A percentile compares a stretch with the other conserved stretches of the same genome.
These are phyloP conservation scores for Suillus clintonianus DNA, from an alignment of 768 basidiomycete genomes.

Conservation along the genomic window DNA sequence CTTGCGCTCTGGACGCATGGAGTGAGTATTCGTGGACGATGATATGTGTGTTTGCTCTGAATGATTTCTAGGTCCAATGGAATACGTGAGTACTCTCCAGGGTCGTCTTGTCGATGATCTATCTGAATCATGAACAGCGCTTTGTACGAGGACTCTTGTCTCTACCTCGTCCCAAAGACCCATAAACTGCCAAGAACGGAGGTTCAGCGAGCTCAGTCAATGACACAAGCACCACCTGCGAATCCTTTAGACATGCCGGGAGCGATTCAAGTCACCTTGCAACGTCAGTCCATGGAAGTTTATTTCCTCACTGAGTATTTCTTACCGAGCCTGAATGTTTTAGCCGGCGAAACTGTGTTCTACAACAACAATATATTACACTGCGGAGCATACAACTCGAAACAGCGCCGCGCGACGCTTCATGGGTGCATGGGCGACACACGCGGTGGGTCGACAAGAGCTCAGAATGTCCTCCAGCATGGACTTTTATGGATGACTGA, in stretches of 20 bases:
- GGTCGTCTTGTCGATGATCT: not conserved
- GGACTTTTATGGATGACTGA: slow-evolving; percentile 71
- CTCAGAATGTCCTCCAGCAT: slow-evolving; percentile 76
- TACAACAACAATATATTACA: slow-evolving; percentile 82
- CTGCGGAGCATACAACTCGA: slow-evolving; percentile 62
- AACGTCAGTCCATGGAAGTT: slow-evolving; percentile 41
- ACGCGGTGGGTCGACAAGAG: slow-evolving; percentile 61
- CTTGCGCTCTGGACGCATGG: slow-evolving; percentile 66
- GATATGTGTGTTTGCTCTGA: not conserved
- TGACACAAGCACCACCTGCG: slow-evolving; percentile 47
- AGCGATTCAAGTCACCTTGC: slow-evolving; percentile 51
- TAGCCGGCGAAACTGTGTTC: slow-evolving; percentile 77
- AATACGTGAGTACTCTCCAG: slow-evolving; percentile 59
- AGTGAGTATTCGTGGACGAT: slow-evolving; percentile 39
- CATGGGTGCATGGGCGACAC: slow-evolving; percentile 69
- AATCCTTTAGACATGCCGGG: slow-evolving; percentile 75
- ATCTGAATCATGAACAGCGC: slow-evolving; percentile 45
- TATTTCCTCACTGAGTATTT: not conserved
- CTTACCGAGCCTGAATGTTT: not conserved
- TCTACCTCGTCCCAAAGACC: slow-evolving; percentile 70
- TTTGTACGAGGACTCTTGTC: slow-evolving; percentile 65
- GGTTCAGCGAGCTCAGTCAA: slow-evolving; percentile 59
- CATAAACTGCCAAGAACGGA: slow-evolving; percentile 59
- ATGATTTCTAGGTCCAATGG: slow-evolving; percentile 64
- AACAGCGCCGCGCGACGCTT: slow-evolving; percentile 57